Base-by-base conservation (phyloP, 2,329 filamentous ascomycete species). In the Aspergillus brunneoviolaceus region DNA sequence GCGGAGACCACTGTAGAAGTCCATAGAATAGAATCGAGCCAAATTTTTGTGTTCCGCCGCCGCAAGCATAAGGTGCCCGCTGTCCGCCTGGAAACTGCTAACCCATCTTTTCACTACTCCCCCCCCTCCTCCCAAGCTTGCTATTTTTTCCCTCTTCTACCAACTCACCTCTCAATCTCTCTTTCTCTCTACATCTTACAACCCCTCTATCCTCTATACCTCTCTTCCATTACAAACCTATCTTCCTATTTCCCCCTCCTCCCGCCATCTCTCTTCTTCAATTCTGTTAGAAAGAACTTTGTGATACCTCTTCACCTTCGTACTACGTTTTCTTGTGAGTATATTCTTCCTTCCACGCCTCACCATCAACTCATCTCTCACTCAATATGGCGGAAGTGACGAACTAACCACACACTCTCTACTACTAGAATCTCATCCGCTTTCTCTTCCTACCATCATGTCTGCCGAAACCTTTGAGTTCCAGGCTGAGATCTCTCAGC, bases 401-500 rank as follows among this genome's bases (percentile, higher is more conserved):
- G 39, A 11, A 39, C 61, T 61, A 59, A 59, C 52, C 52, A 50
- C n/a, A 33, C n/a, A 33, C 23, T 21, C 16, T 25, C 54, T 33
- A 10, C 49, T 31, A 29, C 27, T 9, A 66, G 61, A 66, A 69
- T 63, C 50, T 59, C 50, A 58, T 59, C 55, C 39, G 6, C 9
- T 45, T 21, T 55, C 12, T n/a, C 52, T 29, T n/a, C 27, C 57
- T 52, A 64, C 68, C 66, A 60, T 68, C 79, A 96, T 96, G 91
- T 82, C 92, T 81, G 74, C 78, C 70, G 93, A 98, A 86, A 97
- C 93, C 72, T 99, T 99, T 85, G 94, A 98, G 90, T 99, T 98
- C 86, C 95, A 99, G 90, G 95, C 95, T 90, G 95, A 99, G 91
- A 99, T 99, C 80, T 98, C 94, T 90, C 95, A 99, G 91, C 91